These are phyloP conservation scores for Globisporangium paroecandrum DNA, from an alignment of 352 stramenopile species.

Conservation along the genomic window DNA sequence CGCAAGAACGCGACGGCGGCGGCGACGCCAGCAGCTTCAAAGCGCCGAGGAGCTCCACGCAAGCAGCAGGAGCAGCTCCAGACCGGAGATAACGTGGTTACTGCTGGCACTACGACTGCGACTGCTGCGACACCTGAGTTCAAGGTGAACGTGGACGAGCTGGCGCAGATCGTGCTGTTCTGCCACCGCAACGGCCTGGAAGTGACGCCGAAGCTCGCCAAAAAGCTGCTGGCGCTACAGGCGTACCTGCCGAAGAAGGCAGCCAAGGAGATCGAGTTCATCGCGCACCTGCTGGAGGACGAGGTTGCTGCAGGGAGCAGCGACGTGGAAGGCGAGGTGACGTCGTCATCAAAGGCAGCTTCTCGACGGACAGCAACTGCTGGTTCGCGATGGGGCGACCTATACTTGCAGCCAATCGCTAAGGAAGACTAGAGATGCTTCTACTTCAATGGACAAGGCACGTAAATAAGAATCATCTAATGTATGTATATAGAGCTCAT, in stretches of 20 bases:
- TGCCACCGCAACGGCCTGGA: slow-evolving; percentile 51
- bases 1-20: slow-evolving; percentile 6
- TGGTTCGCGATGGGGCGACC: slow-evolving; percentile 29
- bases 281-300: slow-evolving; percentile 28
- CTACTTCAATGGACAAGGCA: neutral
- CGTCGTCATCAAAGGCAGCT: neutral
- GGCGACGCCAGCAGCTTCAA: slow-evolving; percentile 13
- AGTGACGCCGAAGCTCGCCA: slow-evolving; percentile 33
- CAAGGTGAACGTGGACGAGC: slow-evolving; percentile 36
- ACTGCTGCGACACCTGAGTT: slow-evolving; percentile 8
- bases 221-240: slow-evolving; percentile 42
- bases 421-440: slow-evolving; percentile 15
- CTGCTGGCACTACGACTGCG: neutral
- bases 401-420: slow-evolving; percentile 30
- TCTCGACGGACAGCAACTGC: slow-evolving; percentile 6
- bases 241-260: slow-evolving; percentile 31
- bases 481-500: slow-evolving; percentile 17
- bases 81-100: neutral
- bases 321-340: neutral
- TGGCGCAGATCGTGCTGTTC: slow-evolving; percentile 51
- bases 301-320: slow-evolving; percentile 3
- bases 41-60: slow-evolving; percentile 24
- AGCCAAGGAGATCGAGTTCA: slow-evolving; percentile 44
- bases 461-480: slow-evolving; percentile 9
- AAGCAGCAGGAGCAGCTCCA: neutral